Percentiles rank a stretch among this genome's conserved stretches.
Evolutionary conservation across 805 yeast genomes (phyloP).

Genomic region (Metschnikowia bowlesiae): DNA sequence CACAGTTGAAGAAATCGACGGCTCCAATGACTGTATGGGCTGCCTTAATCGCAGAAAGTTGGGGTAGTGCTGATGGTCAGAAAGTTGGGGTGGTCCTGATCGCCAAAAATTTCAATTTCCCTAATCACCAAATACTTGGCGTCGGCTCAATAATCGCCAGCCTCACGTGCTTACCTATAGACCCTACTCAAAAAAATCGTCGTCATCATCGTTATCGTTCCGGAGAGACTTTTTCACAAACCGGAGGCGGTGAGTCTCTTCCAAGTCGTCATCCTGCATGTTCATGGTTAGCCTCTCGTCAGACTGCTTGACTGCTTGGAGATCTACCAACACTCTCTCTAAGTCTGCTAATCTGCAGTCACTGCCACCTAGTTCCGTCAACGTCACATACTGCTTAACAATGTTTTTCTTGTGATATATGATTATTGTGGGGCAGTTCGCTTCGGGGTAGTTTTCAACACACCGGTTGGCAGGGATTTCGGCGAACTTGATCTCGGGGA

Average conservation of each 20-base stretch:
- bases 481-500: conserved; percentile 80
- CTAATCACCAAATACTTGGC: too few species aligned
- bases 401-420: conserved; percentile 78
- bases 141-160: not conserved
- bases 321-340: conserved; percentile 64
- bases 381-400: conserved; percentile 73
- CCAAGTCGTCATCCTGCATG: conserved; percentile 47
- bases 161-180: not conserved
- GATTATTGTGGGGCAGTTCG: conserved; percentile 85
- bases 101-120: too few species aligned
- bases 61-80: too few species aligned
- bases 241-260: conserved; percentile 48
- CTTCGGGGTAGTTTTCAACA: conserved; percentile 85
- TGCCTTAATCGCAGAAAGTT: too few species aligned
- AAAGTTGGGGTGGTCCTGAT: too few species aligned
- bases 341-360: conserved; percentile 65
- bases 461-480: conserved; percentile 91
- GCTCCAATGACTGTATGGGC: too few species aligned
- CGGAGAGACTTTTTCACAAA: conserved; percentile 58
- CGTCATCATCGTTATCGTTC: conserved; percentile 22
- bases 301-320: conserved; percentile 58
- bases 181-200: conserved; percentile 16
- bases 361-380: conserved; percentile 81
- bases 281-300: conserved; percentile 67
- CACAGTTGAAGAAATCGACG: too few species aligned